Percentiles rank a stretch among this genome's conserved stretches.
These are phyloP conservation scores for Calonectria leucothoes DNA, from an alignment of 2,329 filamentous ascomycete species.

Conservation along the genomic window DNA sequence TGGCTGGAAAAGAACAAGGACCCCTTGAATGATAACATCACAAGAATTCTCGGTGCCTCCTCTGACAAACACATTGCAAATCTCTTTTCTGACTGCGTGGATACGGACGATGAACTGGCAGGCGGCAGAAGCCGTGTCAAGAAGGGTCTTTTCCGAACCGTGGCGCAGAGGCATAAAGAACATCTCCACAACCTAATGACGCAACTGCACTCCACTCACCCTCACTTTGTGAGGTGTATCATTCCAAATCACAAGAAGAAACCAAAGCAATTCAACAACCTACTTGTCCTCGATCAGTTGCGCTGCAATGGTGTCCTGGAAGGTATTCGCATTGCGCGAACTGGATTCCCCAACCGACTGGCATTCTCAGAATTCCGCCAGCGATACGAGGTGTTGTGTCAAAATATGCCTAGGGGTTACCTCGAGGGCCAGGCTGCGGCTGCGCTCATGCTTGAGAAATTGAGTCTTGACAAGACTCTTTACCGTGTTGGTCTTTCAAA, in stretches of 20 bases:
- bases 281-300: slow-evolving; percentile 96
- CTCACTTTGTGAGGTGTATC: slow-evolving; percentile 98
- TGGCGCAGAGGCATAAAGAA: slow-evolving; percentile 97
- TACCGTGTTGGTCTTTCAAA: slow-evolving; percentile 97
- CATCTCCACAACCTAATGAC: slow-evolving; percentile 97
- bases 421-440: slow-evolving; percentile 90
- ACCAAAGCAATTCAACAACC: slow-evolving; percentile 90
- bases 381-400: slow-evolving; percentile 94
- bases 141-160: slow-evolving; percentile 96
- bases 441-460: slow-evolving; percentile 87
- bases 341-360: slow-evolving; percentile 94
- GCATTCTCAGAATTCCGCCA: slow-evolving; percentile 94
- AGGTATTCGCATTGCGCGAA: slow-evolving; percentile 95
- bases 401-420: slow-evolving; percentile 88
- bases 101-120: slow-evolving; percentile 78
- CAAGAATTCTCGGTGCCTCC: slow-evolving; percentile 85
- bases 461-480: slow-evolving; percentile 84
- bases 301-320: slow-evolving; percentile 99
- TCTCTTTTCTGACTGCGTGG: slow-evolving; percentile 89
- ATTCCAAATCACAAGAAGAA: slow-evolving; percentile 98
- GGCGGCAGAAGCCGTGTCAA: slow-evolving; percentile 85
- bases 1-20: slow-evolving; percentile 99
- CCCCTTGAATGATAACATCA: slow-evolving; percentile 96
- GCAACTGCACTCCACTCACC: slow-evolving; percentile 94
- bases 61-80: slow-evolving; percentile 84